Evolutionary conservation across 345 rosid genomes (phyloP).

Genomic region (Iberis pinnata): DNA sequence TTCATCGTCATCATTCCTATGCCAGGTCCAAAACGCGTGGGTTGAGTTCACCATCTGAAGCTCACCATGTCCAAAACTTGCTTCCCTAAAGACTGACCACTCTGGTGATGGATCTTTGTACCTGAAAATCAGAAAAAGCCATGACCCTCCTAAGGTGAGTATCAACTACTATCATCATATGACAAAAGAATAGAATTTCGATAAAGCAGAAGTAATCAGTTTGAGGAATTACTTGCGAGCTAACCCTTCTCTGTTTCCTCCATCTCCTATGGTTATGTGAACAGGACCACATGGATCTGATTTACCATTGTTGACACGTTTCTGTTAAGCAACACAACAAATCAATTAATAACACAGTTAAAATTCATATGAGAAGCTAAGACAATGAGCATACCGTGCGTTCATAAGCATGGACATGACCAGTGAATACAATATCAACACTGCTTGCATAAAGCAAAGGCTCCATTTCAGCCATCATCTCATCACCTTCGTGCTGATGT

Average conservation of each 20-base stretch:
- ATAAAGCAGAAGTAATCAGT: constrained; percentile 6
- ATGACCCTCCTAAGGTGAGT: not conserved
- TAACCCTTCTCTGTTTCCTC: constrained; percentile 92
- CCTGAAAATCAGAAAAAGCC: constrained; percentile 28
- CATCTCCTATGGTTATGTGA: constrained; percentile 88
- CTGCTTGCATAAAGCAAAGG: constrained; percentile 71
- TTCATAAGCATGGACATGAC: constrained; percentile 98
- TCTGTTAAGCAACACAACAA: constrained; percentile 35
- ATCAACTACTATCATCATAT: constrained; percentile 6
- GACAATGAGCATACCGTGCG: constrained; percentile 48
- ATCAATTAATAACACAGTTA: constrained; percentile 16
- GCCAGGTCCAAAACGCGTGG: constrained; percentile 94
- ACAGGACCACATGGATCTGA: constrained; percentile 67
- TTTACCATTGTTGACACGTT: constrained; percentile 59
- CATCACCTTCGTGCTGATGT: constrained; percentile 77
- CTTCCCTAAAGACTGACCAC: constrained; percentile 96
- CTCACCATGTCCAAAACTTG: constrained; percentile 96
- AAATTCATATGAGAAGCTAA: not conserved
- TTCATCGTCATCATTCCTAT: constrained; percentile 93
- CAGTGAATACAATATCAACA: constrained; percentile 69
- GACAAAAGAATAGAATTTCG: not conserved
- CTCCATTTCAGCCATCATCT: constrained; percentile 82
- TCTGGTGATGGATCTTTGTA: constrained; percentile 62
- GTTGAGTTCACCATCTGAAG: constrained; percentile 64
- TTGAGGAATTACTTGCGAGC: constrained; percentile 50